Base-by-base conservation (phyloP, 257 asterid genomes). In the Salvia rosmarinus region DNA sequence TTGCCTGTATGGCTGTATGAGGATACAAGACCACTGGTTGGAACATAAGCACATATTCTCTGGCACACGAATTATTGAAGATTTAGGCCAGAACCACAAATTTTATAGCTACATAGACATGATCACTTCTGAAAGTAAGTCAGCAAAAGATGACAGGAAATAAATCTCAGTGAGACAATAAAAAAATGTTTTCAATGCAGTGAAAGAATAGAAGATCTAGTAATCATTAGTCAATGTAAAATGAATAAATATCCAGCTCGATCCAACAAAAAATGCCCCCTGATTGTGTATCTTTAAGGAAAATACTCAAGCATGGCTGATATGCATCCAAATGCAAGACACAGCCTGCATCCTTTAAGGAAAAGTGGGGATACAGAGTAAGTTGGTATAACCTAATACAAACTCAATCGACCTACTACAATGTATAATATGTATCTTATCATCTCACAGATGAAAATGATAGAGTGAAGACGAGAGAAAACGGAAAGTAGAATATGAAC, bases 251-350 rank as follows among this genome's bases (percentile, higher is more conserved):
- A 65, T 56, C 68, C 37, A 17, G 50, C 16, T 30, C 51, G 25
- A 0, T 9, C 58, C 12, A 66, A 30, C 42, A 74, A 35, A 76
- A 70, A 17, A 1, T 50, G 56, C 13, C 51, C 9, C 49, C 2
- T 39, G 13, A 20, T 19, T 52, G 7, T 50, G 3, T 25, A 52
- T 52, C 25, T 68, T 20, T 43, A 42, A 42, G 43, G 80, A 17
- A 62, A 62, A 42, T 13, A 51, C 37, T 62, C 44, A n/a, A 35
- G 34, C 25, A 40, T 17, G 34, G 49, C 37, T 69, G 67, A 52
- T 20, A 30, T 50, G 57, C 9, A 51, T 51, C 37, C 21, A 32
- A 58, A 74, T 32, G 56, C 17, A 34, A 58, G 14, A 32, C 16
- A 40, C 46, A 54, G 21, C 60, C 16, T 3, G 17, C 60, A 68